Conservation (phyloP, 495 filamentous ascomycete genomes). For the Xylaria acuta region DNA sequence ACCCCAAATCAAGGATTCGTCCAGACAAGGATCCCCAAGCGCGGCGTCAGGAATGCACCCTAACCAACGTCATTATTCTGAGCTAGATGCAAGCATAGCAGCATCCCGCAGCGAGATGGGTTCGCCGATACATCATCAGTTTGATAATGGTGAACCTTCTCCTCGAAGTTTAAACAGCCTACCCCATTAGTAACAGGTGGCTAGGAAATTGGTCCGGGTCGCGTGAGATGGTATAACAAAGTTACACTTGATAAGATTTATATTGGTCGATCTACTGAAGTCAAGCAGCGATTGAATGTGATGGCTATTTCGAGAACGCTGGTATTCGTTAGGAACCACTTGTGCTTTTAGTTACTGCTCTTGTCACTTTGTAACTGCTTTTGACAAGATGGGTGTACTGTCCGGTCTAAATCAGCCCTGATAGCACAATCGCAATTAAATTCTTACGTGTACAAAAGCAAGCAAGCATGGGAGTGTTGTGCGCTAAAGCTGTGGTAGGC, state of each 20-base stretch:
- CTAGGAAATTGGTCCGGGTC: background rate
- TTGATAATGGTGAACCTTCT: conserved; percentile 1
- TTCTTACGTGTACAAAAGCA: background rate
- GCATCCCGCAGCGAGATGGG: conserved; percentile 23
- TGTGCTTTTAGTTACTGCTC: background rate
- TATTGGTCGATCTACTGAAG: too few relatives aligned
- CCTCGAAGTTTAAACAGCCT: conserved; percentile 15
- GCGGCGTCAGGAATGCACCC: background rate
- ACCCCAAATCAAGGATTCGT: conserved; percentile 11
- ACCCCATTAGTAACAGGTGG: background rate
- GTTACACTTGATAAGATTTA: background rate
- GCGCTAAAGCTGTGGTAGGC: too few relatives aligned
- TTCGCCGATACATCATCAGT: conserved; percentile 13
- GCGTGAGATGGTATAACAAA: background rate
- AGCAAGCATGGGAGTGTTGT: too few relatives aligned
- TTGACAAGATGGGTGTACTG: background rate
- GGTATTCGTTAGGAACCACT: background rate
- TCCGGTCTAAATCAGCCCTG: background rate
- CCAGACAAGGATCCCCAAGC: conserved; percentile 10
- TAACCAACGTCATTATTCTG: conserved; percentile 21
- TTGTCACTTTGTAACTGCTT: background rate
- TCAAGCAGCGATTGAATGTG: background rate
- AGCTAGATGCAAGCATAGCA: conserved; percentile 26
- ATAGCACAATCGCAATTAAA: background rate
- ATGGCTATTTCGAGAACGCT: background rate